Percentiles rank a stretch among this genome's conserved stretches.
phyloP scores from a whole-genome alignment of 2,329 filamentous ascomycete genomes.

The Monosporascus sp. region DNA sequence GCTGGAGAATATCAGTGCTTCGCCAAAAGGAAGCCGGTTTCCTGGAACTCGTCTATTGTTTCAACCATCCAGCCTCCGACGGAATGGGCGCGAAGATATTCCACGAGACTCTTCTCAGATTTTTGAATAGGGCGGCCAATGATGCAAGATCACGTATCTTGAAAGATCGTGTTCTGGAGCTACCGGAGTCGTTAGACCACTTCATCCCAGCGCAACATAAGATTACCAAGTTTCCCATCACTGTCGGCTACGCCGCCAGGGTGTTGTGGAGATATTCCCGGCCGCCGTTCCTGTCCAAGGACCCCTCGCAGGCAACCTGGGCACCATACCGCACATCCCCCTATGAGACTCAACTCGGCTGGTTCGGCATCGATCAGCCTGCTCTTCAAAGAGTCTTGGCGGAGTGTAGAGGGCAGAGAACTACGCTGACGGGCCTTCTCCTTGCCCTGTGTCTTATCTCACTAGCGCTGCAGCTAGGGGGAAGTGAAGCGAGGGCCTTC shows the following conservation, averaged over 20 bases:
- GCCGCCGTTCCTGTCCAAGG: conserved; percentile 1
- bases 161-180: conserved; percentile 1
- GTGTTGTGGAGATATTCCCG: conserved; percentile 7
- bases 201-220: conserved; percentile 6
- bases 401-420: conserved; percentile 9
- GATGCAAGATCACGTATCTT: conserved; percentile 9
- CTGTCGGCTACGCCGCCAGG: conserved; percentile 2
- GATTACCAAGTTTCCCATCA: conserved; percentile 8
- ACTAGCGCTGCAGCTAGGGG: conserved; percentile 5
- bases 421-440: conserved; percentile 16
- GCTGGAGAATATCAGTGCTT: conserved; percentile 7
- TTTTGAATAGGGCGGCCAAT: conserved; percentile 3
- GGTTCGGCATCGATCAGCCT: conserved; percentile 4
- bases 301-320: conserved; percentile 4
- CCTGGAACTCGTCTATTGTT: conserved; percentile 11
- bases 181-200: neutral
- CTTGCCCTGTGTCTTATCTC: conserved; percentile 8
- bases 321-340: conserved; percentile 3
- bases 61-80: conserved; percentile 9
- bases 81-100: conserved; percentile 12
- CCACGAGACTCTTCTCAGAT: conserved; percentile 7
- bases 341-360: conserved; percentile 5
- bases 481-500: conserved; percentile 9
- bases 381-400: conserved; percentile 6
- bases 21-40: conserved; percentile 1